These are phyloP conservation scores for Geotrichum bryndzae DNA, from an alignment of 1,139 yeast genomes.

Conservation along the genomic window DNA sequence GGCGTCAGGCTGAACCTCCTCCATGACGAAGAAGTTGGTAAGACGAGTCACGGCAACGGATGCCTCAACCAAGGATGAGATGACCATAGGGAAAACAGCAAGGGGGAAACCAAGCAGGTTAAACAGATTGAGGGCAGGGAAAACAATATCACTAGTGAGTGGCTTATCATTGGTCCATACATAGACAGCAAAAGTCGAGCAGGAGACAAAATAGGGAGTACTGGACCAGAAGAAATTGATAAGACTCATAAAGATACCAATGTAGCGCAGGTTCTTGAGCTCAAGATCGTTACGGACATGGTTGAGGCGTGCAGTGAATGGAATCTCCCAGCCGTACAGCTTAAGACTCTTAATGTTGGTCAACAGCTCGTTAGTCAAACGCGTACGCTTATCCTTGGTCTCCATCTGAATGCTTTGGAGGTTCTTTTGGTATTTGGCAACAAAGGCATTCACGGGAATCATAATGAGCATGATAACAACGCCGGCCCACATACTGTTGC, in stretches of 20 bases:
- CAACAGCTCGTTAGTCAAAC: conserved; percentile 77
- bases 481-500: conserved; percentile 97
- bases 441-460: conserved; percentile 75
- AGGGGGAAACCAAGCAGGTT: conserved; percentile 75
- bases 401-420: conserved; percentile 74
- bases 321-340: conserved; percentile 91
- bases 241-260: conserved; percentile 72
- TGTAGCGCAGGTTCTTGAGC: conserved; percentile 64
- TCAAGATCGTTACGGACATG: conserved; percentile 87
- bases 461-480: conserved; percentile 73
- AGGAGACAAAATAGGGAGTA: conserved; percentile 87
- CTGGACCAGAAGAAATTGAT: conserved; percentile 75
- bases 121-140: conserved; percentile 80
- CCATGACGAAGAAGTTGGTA: conserved; percentile 61
- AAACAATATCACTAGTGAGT: conserved; percentile 83
- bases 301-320: conserved; percentile 66
- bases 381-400: conserved; percentile 61
- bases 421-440: conserved; percentile 67
- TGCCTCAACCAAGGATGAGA: conserved; percentile 81
- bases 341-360: conserved; percentile 89
- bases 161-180: conserved; percentile 60
- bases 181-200: conserved; percentile 84
- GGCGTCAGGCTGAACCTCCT: conserved; percentile 79
- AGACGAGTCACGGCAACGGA: conserved; percentile 81
- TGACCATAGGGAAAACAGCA: conserved; percentile 88